A percentile compares a stretch with the other conserved stretches of the same genome.
phyloP scores from a whole-genome alignment of 148 eudicot genomes.

The Nepenthes mirabilis region DNA sequence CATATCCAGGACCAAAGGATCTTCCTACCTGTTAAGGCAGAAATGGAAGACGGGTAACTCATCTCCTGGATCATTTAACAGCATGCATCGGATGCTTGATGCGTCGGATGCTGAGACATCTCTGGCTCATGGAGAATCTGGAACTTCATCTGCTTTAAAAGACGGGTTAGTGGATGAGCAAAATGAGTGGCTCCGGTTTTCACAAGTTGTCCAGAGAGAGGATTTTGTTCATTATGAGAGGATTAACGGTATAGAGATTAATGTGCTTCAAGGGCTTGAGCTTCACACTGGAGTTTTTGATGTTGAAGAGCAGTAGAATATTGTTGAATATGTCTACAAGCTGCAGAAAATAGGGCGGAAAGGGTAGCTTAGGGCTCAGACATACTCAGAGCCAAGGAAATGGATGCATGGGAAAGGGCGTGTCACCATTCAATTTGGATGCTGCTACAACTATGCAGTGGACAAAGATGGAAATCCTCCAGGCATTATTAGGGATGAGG shows the following conservation, averaged over 20 bases:
- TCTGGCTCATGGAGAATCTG: constrained; percentile 3
- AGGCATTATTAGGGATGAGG: constrained; percentile 50
- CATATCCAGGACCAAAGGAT: neutral
- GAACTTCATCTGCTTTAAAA: constrained; percentile 3
- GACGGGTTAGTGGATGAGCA: constrained; percentile 11
- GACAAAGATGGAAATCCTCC: constrained; percentile 55
- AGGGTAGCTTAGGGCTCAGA: constrained; percentile 48
- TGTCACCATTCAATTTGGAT: constrained; percentile 54
- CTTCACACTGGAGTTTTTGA: constrained; percentile 41
- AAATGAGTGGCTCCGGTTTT: constrained; percentile 19
- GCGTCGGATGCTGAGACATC: too few relatives aligned
- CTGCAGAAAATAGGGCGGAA: constrained; percentile 45
- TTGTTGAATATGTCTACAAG: constrained; percentile 41
- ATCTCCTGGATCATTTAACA: constrained; percentile 9
- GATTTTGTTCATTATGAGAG: constrained; percentile 36
- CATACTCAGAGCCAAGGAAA: constrained; percentile 47
- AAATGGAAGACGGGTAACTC: neutral
- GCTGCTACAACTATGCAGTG: constrained; percentile 61
- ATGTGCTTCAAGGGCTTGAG: constrained; percentile 58
- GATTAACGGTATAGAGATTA: constrained; percentile 23
- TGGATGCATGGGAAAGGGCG: constrained; percentile 72
- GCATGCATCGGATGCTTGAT: too few relatives aligned
- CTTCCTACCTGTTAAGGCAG: constrained; percentile 1
- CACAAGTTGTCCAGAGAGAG: constrained; percentile 32
- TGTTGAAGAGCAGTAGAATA: constrained; percentile 39